Percentiles rank a stretch among this genome's conserved stretches.
These are phyloP conservation scores for Paramecium octaurelia DNA, from an alignment of 73 alveolate species.

Conservation along the genomic window DNA sequence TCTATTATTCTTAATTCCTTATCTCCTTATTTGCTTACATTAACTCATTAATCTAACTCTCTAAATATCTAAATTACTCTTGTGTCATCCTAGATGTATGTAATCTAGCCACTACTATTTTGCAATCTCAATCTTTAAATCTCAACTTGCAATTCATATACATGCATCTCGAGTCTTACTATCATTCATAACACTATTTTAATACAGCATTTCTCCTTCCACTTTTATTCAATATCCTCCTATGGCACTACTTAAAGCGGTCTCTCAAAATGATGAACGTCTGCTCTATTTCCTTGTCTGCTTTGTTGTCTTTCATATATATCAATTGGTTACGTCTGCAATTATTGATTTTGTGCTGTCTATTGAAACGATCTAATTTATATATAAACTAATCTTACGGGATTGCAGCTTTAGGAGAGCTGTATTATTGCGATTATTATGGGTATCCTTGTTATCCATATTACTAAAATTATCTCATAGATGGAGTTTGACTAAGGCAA, in stretches of 20 bases:
- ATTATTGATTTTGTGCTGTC: neutral
- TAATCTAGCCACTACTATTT: neutral
- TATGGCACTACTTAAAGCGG: neutral
- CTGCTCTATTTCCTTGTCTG: constrained; percentile 2
- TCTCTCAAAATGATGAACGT: constrained; percentile 41
- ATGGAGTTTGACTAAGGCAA: neutral
- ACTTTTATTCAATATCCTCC: neutral
- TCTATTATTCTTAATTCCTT: constrained; percentile 13
- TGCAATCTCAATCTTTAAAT: neutral
- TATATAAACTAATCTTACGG: neutral
- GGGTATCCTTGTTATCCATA: neutral
- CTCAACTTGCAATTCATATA: constrained; percentile 3
- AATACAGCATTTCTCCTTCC: constrained; percentile 21
- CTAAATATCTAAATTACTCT: neutral
- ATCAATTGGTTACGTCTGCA: neutral
- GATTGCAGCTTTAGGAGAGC: neutral
- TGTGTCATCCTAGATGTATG: neutral
- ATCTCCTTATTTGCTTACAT: neutral
- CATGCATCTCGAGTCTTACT: neutral
- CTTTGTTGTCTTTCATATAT: neutral
- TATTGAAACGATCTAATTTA: neutral
- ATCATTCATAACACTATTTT: neutral
- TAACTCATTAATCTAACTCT: neutral
- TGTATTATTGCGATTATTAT: neutral
- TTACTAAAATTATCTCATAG: neutral